phyloP scores from a whole-genome alignment of 305 asterid genomes.

The Fraxinus sp. region DNA sequence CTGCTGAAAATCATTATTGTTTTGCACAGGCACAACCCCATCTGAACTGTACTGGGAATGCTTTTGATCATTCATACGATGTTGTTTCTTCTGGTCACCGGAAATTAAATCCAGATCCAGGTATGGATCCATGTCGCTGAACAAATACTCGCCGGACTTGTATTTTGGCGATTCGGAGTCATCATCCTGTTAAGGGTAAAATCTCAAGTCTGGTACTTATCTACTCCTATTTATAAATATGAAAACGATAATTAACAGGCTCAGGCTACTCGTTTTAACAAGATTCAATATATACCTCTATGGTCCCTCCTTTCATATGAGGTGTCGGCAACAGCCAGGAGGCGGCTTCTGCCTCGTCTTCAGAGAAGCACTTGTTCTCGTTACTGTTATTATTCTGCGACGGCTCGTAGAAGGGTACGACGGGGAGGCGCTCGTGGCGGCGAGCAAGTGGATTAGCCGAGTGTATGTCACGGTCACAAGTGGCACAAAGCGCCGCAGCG shows the following conservation, averaged over 20 bases:
- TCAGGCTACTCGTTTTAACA: no score
- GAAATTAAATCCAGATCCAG: slow-evolving; percentile 58
- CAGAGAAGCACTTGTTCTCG: slow-evolving; percentile 33
- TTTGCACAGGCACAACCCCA: slow-evolving; percentile 73
- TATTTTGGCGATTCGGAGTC: slow-evolving; percentile 48
- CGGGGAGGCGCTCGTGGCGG: slow-evolving; percentile 77
- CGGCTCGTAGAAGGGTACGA: slow-evolving; percentile 57
- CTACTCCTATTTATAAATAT: background rate
- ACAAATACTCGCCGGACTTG: slow-evolving; percentile 55
- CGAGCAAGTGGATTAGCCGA: slow-evolving; percentile 82
- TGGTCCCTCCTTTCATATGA: background rate
- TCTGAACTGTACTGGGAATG: slow-evolving; percentile 41
- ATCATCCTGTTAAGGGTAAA: slow-evolving; percentile 7
- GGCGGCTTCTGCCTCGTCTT: slow-evolving; percentile 76
- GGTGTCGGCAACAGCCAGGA: slow-evolving; percentile 75
- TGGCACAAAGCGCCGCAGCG: slow-evolving; percentile 72
- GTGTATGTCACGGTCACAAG: slow-evolving; percentile 85
- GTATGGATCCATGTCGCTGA: slow-evolving; percentile 60
- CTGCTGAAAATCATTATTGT: slow-evolving; percentile 34
- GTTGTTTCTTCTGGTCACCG: slow-evolving; percentile 48
- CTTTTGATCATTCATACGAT: slow-evolving; percentile 20
- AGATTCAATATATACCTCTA: background rate
- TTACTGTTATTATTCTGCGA: background rate
- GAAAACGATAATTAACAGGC: no score
- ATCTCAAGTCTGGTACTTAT: background rate